Evolutionary conservation across 148 eudicot species (phyloP).

Genomic region (Cornus kousa): DNA sequence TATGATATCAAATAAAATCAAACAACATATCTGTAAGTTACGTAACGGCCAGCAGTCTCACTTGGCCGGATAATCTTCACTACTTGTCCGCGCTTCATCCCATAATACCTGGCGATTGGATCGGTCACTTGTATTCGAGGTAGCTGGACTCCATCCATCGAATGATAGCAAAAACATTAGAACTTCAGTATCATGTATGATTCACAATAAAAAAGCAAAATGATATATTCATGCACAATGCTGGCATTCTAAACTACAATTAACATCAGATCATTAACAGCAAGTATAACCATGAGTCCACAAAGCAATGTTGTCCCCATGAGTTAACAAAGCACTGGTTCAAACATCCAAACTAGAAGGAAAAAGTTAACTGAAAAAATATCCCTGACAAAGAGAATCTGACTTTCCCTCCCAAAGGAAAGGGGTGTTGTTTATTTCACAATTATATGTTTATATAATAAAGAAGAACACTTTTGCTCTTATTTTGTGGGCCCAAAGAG

Average conservation of each 20-base stretch:
- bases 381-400: too few species aligned
- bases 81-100: slow-evolving; percentile 85
- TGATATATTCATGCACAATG: neutral
- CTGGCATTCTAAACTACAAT: neutral
- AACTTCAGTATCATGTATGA: neutral
- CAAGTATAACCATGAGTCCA: neutral
- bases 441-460: too few species aligned
- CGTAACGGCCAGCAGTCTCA: slow-evolving; percentile 60
- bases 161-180: neutral
- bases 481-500: too few species aligned
- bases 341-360: neutral
- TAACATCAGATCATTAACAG: neutral
- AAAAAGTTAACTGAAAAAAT: neutral
- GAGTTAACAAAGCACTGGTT: neutral
- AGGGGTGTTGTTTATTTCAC: too few species aligned
- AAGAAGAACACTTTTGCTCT: too few species aligned
- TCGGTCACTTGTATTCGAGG: slow-evolving; percentile 83
- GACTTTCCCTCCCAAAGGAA: too few species aligned
- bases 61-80: slow-evolving; percentile 84
- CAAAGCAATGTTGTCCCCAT: neutral
- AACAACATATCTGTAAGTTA: slow-evolving; percentile 50
- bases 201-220: neutral
- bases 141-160: slow-evolving; percentile 36
- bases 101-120: slow-evolving; percentile 80
- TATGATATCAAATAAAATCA: slow-evolving; percentile 9